Evolutionary conservation across 2,329 filamentous ascomycete species (phyloP).

Genomic region (Talaromyces sp.): DNA sequence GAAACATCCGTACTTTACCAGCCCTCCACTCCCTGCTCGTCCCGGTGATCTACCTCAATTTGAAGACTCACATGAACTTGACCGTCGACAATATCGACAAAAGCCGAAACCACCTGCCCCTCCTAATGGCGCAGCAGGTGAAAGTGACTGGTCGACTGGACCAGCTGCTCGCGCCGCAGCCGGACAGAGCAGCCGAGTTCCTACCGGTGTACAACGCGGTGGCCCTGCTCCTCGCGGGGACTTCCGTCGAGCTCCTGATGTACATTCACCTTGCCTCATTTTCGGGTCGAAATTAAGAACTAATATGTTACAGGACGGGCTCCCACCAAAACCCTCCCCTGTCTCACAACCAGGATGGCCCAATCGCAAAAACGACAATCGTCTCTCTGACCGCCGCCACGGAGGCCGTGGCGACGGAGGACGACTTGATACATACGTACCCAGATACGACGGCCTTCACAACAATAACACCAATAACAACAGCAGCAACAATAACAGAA

Average conservation of each 20-base stretch:
- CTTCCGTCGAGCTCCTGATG: slow-evolving; percentile 28
- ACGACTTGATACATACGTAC: slow-evolving; percentile 37
- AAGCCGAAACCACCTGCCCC: slow-evolving; percentile 76
- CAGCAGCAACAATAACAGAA: not conserved
- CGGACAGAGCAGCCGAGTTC: slow-evolving; percentile 36
- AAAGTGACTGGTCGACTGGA: slow-evolving; percentile 51
- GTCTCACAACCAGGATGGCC: slow-evolving; percentile 30
- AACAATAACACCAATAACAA: slow-evolving; percentile 6
- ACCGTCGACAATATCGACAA: slow-evolving; percentile 83
- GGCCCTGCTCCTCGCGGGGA: slow-evolving; percentile 27
- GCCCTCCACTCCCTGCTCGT: slow-evolving; percentile 70
- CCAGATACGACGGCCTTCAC: slow-evolving; percentile 29
- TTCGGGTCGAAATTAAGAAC: not conserved
- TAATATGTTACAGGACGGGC: slow-evolving; percentile 25
- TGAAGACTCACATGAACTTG: slow-evolving; percentile 94
- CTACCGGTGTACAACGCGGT: slow-evolving; percentile 30
- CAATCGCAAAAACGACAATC: slow-evolving; percentile 27
- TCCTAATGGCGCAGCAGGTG: slow-evolving; percentile 83
- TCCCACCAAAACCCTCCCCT: slow-evolving; percentile 38
- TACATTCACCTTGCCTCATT: slow-evolving; percentile 24
- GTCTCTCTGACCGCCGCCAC: slow-evolving; percentile 27
- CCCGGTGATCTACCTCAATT: slow-evolving; percentile 87
- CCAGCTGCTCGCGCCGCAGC: slow-evolving; percentile 30
- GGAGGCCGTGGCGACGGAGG: slow-evolving; percentile 25
- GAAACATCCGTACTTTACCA: slow-evolving; percentile 86